Conservation (phyloP, 2,329 filamentous ascomycete species). For the Nothopassalora personata region DNA sequence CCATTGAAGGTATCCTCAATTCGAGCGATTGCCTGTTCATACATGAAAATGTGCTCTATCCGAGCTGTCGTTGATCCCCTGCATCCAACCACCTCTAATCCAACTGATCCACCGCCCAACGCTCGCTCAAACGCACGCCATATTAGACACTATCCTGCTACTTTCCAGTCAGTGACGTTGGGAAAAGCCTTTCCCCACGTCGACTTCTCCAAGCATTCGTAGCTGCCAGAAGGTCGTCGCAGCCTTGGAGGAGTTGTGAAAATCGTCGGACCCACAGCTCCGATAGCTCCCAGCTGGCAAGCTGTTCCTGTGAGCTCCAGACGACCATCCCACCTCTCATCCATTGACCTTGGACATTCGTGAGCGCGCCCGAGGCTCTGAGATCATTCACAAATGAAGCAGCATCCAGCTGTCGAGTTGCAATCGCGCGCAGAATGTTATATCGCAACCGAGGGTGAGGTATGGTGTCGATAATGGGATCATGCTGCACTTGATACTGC, state of each 20-base stretch:
- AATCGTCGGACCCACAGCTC: slow-evolving; percentile 38
- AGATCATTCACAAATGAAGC: slow-evolving; percentile 19
- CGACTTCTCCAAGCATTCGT: slow-evolving; percentile 40
- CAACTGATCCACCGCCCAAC: background rate
- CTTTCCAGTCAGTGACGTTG: background rate
- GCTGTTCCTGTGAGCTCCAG: slow-evolving; percentile 39
- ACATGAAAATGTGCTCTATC: background rate
- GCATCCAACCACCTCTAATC: background rate
- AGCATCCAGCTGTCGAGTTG: slow-evolving; percentile 23
- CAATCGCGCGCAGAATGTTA: slow-evolving; percentile 27
- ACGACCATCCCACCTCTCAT: slow-evolving; percentile 31
- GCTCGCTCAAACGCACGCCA: background rate
- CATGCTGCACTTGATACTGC: slow-evolving; percentile 27
- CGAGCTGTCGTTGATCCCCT: background rate
- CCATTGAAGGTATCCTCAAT: background rate
- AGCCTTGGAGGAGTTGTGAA: slow-evolving; percentile 38
- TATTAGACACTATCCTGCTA: background rate
- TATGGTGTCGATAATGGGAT: slow-evolving; percentile 28
- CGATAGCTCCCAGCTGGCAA: slow-evolving; percentile 41
- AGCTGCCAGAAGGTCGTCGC: slow-evolving; percentile 34
- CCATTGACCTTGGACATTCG: slow-evolving; percentile 20
- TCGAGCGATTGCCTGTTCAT: background rate
- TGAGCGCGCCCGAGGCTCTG: slow-evolving; percentile 25
- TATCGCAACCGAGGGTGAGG: slow-evolving; percentile 26
- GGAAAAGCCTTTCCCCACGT: slow-evolving; percentile 28